Evolutionary conservation across 768 basidiomycete genomes (phyloP).

Genomic region (Tulasnella sp.): DNA sequence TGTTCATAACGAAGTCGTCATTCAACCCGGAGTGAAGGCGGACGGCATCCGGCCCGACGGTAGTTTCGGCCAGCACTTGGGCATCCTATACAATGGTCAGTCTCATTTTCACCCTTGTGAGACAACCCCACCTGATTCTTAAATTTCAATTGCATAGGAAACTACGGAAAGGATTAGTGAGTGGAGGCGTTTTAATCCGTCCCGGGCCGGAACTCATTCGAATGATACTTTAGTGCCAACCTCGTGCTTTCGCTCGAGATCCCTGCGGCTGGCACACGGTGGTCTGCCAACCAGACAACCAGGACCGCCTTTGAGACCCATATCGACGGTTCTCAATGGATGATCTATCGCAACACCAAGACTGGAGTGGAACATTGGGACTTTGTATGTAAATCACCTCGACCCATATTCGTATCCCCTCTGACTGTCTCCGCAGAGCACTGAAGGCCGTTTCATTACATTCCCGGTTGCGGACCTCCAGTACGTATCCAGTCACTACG

Average conservation of each 20-base stretch:
- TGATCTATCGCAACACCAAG: constrained; percentile 48
- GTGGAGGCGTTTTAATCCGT: constrained; percentile 17
- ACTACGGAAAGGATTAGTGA: constrained; percentile 47
- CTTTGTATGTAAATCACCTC: constrained; percentile 36
- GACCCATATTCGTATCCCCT: constrained; percentile 1
- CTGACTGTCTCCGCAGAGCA: constrained; percentile 34
- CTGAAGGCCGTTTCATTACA: constrained; percentile 50
- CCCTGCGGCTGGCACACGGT: constrained; percentile 46
- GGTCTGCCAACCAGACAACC: constrained; percentile 33
- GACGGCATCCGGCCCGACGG: constrained; percentile 48
- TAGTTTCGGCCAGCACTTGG: constrained; percentile 40
- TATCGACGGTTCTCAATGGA: constrained; percentile 52
- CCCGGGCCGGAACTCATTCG: background rate
- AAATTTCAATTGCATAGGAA: constrained; percentile 46
- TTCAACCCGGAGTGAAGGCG: constrained; percentile 35
- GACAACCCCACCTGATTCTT: constrained; percentile 14
- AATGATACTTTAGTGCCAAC: constrained; percentile 34
- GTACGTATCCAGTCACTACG: constrained; percentile 23
- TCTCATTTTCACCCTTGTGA: background rate
- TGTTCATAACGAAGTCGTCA: constrained; percentile 41
- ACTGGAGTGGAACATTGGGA: constrained; percentile 59
- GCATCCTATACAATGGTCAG: constrained; percentile 48
- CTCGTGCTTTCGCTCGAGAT: constrained; percentile 51
- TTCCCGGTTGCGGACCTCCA: constrained; percentile 44
- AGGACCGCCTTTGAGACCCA: constrained; percentile 41